Base-by-base conservation (phyloP, 2,329 filamentous ascomycete species). In the Myriosclerotinia curreyana region DNA sequence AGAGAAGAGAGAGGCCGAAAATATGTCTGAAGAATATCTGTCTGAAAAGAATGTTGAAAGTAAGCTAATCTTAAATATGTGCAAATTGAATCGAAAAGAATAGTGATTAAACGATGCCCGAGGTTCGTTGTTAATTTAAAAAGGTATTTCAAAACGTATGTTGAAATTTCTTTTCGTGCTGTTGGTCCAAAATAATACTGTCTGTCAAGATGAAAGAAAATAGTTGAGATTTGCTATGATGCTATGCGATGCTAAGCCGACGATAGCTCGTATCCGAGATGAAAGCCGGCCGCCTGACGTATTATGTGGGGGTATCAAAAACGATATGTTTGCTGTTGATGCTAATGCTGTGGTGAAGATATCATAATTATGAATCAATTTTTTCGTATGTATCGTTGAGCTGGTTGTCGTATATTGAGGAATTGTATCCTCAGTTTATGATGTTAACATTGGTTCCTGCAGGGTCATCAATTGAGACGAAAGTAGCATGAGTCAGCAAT, bases 121-220 rank as follows among this genome's bases (percentile, higher is more conserved):
- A 48, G 28, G n/a, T 36, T 58, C 42, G 28, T 25, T 25, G 7
- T 7, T 20, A 48, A 48, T 25, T 31, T 15, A 46, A 20, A 7
- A 11, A 25, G 11, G 1, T 36, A 14, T 36, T 52, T n/a, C 20
- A 14, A 8, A 22, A 15, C 7, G 20, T 36, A 52, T 34, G 12
- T n/a, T 22, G 5, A 49, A 52, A 36, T 22, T 6, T 20, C 31
- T 22, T 42, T 34, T 17, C 28, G n/a, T 22, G 34, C 6, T 38
- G 42, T 58, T 58, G 55, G 42, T 25, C 42, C 28, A 58, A 25
- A 58, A 58, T 58, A 48, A 58, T 48, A 25, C 31, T 7, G 14
- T 48, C 5, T 17, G 20, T 36, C 28, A 31, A 48, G 44, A 58
- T 36, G 28, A 58, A 48, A 58, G 22, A 28, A 58, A 58, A 44